phyloP scores from a whole-genome alignment of 2,329 filamentous ascomycete genomes.

The Graphiopsis chlorocephala region DNA sequence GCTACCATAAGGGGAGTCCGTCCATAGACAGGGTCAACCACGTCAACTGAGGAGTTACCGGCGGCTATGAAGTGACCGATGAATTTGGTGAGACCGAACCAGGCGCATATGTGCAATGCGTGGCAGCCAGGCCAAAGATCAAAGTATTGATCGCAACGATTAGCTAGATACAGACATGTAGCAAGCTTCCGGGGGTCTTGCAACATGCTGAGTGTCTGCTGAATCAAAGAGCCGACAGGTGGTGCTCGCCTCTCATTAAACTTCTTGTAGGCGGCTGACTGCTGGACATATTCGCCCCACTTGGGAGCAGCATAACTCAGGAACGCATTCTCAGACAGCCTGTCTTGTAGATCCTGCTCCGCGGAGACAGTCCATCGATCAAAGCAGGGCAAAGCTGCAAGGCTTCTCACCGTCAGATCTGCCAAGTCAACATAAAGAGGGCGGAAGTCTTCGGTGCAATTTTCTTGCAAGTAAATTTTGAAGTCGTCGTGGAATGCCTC shows the following conservation, averaged over 20 bases:
- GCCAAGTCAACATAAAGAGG: neutral
- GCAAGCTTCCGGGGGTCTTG: neutral
- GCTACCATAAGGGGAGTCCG: neutral
- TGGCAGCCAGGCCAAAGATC: neutral
- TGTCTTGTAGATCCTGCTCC: neutral
- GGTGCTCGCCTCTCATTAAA: neutral
- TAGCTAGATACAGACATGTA: neutral
- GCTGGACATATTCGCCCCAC: neutral
- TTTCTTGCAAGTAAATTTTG: neutral
- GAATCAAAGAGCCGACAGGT: neutral
- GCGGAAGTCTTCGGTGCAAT: neutral
- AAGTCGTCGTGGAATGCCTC: neutral
- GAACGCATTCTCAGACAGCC: neutral
- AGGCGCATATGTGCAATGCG: neutral
- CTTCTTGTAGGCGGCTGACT: neutral
- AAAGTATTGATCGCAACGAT: neutral
- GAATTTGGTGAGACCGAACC: neutral
- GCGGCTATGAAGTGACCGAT: neutral
- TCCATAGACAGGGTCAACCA: neutral
- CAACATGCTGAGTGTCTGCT: neutral
- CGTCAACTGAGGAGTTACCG: neutral
- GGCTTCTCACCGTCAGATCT: neutral
- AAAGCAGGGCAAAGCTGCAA: neutral
- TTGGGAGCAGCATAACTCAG: neutral
- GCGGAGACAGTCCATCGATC: neutral